These are phyloP conservation scores for Besnoitia besnoiti DNA, from an alignment of 169 alveolate genomes.

Conservation along the genomic window DNA sequence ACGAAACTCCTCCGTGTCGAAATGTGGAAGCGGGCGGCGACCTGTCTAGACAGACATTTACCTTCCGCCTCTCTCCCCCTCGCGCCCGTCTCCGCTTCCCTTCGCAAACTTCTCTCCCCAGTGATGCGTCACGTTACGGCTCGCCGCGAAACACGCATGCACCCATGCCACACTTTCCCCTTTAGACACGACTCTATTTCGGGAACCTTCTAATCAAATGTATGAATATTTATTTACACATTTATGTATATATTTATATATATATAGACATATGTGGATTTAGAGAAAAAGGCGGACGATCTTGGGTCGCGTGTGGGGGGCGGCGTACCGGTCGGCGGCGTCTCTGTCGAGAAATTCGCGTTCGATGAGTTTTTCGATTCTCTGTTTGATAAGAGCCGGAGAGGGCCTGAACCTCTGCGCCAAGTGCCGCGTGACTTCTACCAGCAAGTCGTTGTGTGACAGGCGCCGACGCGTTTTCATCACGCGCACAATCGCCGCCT, in stretches of 20 bases:
- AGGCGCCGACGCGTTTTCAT: constrained; percentile 76
- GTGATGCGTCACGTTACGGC: no score
- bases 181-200: no score
- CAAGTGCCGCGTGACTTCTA: constrained; percentile 72
- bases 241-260: not conserved
- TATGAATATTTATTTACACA: not conserved
- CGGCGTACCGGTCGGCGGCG: constrained; percentile 23
- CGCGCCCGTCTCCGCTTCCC: no score
- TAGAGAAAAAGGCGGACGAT: not conserved
- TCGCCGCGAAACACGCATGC: no score
- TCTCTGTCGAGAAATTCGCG: constrained; percentile 78
- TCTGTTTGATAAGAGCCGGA: constrained; percentile 71
- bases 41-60: no score
- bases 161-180: no score
- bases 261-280: not conserved
- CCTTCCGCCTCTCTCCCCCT: no score
- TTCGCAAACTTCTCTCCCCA: no score
- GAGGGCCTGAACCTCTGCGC: constrained; percentile 70
- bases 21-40: no score
- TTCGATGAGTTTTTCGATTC: constrained; percentile 77
- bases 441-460: constrained; percentile 70
- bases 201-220: no score
- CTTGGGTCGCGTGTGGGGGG: not conserved
- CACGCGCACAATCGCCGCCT: constrained; percentile 79
- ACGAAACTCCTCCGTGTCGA: no score